Conservation (phyloP, 2,329 filamentous ascomycete genomes). For the Exophiala sp. region DNA sequence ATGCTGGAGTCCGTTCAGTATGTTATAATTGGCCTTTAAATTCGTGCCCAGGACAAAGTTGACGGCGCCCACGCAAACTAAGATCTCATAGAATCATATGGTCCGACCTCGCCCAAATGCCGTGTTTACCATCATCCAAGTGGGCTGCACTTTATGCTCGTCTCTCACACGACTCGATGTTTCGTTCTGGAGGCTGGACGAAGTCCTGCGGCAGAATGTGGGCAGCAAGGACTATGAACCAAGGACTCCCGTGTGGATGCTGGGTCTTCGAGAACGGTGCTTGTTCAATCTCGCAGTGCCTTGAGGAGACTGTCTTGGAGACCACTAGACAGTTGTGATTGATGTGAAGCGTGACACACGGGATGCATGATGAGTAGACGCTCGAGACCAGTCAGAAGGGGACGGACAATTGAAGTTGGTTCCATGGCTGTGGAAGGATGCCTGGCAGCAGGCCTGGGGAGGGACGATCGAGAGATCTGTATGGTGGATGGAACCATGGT, state of each 20-base stretch:
- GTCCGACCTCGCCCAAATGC: conserved; percentile 3
- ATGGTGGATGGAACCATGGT: not conserved
- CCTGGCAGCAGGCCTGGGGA: not conserved
- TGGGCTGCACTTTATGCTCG: conserved; percentile 10
- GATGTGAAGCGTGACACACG: conserved; percentile 20
- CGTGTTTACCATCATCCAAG: not conserved
- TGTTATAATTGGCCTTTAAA: not conserved
- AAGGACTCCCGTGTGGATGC: conserved; percentile 8
- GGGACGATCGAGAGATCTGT: not conserved
- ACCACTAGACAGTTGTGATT: conserved; percentile 5
- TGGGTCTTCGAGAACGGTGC: conserved; percentile 8
- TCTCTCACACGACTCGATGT: conserved; percentile 9
- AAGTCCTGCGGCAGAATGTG: conserved; percentile 16
- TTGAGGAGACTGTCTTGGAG: conserved; percentile 6
- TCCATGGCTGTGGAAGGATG: not conserved
- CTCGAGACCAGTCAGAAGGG: not conserved
- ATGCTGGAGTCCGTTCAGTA: not conserved
- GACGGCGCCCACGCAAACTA: conserved; percentile 1
- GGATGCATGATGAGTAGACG: conserved; percentile 9
- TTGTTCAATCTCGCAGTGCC: conserved; percentile 2
- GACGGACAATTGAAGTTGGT: not conserved
- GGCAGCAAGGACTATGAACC: conserved; percentile 11
- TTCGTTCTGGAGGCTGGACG: conserved; percentile 8
- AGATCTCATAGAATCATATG: not conserved
- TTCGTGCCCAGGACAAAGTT: conserved; percentile 1